Conservation (phyloP, 805 yeast genomes). For the Wickerhamomyces sydowiorum region DNA sequence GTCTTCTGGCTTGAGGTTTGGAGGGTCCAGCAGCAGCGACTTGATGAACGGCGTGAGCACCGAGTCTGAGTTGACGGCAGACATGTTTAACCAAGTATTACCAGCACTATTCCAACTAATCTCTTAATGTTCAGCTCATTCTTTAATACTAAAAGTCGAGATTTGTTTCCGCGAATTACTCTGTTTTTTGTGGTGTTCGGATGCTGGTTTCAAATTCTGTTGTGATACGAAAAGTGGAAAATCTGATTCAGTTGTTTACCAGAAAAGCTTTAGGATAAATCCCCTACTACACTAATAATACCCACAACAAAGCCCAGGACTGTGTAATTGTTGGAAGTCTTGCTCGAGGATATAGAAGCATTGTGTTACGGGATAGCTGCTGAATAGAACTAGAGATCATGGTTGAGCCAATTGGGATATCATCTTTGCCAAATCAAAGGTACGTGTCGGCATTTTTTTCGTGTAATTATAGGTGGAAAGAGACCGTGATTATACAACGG, state of each 20-base stretch:
- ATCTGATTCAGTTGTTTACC: background rate
- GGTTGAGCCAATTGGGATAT: slow-evolving; percentile 24
- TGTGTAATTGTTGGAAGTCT: too few species aligned
- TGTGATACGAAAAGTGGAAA: background rate
- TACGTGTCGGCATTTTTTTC: slow-evolving; percentile 8
- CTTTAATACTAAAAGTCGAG: background rate
- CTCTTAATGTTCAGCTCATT: background rate
- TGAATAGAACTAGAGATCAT: slow-evolving; percentile 3
- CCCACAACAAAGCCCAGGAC: too few species aligned
- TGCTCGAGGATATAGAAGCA: too few species aligned
- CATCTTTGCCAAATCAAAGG: slow-evolving; percentile 25
- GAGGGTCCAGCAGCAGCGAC: slow-evolving; percentile 55
- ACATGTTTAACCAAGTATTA: background rate
- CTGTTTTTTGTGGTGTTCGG: background rate
- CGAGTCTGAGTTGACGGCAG: background rate
- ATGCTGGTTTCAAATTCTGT: background rate
- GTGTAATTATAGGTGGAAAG: background rate
- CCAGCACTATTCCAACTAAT: background rate
- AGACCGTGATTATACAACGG: too few species aligned
- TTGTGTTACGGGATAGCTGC: too few species aligned
- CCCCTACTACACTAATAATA: background rate
- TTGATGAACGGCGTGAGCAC: slow-evolving; percentile 54
- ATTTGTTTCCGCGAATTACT: background rate
- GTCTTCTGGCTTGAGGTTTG: slow-evolving; percentile 58
- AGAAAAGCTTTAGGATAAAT: background rate